Percentiles rank a stretch among this genome's conserved stretches.
Conservation (phyloP, 2,329 filamentous ascomycete species). For the Kalmusia sp. region DNA sequence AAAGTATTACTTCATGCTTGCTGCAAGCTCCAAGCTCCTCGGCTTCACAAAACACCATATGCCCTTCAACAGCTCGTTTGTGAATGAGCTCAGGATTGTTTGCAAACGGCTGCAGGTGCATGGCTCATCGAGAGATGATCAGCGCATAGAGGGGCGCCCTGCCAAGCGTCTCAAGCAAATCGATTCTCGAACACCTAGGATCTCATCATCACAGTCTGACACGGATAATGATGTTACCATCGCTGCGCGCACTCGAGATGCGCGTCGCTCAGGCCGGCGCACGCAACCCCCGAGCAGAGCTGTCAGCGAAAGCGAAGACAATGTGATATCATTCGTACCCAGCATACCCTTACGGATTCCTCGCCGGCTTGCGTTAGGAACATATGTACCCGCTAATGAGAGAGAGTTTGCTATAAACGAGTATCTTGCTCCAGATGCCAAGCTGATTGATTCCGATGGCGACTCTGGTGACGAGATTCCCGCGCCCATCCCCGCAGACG, state of each 20-base stretch:
- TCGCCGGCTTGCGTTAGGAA: constrained; percentile 2
- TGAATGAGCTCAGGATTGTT: constrained; percentile 7
- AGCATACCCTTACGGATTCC: background rate
- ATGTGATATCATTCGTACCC: background rate
- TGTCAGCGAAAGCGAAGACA: constrained; percentile 7
- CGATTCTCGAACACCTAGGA: background rate
- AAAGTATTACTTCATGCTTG: constrained; percentile 16
- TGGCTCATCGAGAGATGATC: background rate
- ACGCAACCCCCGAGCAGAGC: constrained; percentile 4
- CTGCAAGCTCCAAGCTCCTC: constrained; percentile 6
- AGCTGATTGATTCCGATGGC: constrained; percentile 6
- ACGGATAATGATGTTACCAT: background rate
- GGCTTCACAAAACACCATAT: constrained; percentile 13
- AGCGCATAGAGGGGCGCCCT: background rate
- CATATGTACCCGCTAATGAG: background rate
- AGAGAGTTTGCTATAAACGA: background rate
- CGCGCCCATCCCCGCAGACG: background rate
- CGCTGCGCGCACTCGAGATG: background rate
- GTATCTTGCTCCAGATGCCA: constrained; percentile 5
- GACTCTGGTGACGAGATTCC: constrained; percentile 16
- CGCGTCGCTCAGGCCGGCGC: constrained; percentile 4
- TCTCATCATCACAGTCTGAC: background rate
- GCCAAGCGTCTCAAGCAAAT: constrained; percentile 2
- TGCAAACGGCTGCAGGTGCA: constrained; percentile 2
- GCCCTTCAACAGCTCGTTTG: constrained; percentile 11